Percentiles rank a stretch among this genome's conserved stretches.
phyloP scores from a whole-genome alignment of 805 yeast genomes.

The Wickerhamomyces bovis region DNA sequence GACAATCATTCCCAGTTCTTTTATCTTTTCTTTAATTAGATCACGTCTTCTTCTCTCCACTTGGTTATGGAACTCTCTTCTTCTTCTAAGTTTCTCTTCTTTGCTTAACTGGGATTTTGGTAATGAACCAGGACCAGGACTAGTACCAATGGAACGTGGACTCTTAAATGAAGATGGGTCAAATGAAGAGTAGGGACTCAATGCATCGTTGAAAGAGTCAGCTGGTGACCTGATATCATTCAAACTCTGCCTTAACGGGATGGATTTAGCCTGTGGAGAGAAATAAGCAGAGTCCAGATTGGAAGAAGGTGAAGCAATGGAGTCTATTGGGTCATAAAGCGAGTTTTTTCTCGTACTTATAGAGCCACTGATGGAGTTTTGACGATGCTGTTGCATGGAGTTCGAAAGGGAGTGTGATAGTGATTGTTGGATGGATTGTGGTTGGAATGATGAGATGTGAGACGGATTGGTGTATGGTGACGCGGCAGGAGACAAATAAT shows the following conservation, averaged over 20 bases:
- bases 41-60: constrained; percentile 92
- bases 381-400: constrained; percentile 3
- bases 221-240: constrained; percentile 1
- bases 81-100: constrained; percentile 68
- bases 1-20: constrained; percentile 72
- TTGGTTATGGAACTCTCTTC: constrained; percentile 89
- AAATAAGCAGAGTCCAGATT: constrained; percentile 19
- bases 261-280: constrained; percentile 19
- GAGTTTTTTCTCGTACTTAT: constrained; percentile 14
- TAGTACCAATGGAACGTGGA: constrained; percentile 25
- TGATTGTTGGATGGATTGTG: constrained; percentile 9
- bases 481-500: constrained; percentile 15
- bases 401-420: constrained; percentile 1
- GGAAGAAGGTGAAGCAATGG: constrained; percentile 16
- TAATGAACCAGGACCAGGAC: constrained; percentile 21
- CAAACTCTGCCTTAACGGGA: constrained; percentile 6
- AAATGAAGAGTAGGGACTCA: constrained; percentile 25
- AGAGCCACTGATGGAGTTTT: constrained; percentile 4
- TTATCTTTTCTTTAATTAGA: constrained; percentile 80
- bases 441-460: constrained; percentile 17
- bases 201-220: constrained; percentile 18
- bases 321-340: constrained; percentile 20
- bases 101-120: constrained; percentile 35
- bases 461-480: constrained; percentile 18
- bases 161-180: constrained; percentile 24